phyloP scores from a whole-genome alignment of 148 eudicot species.

The Beta vulgaris region DNA sequence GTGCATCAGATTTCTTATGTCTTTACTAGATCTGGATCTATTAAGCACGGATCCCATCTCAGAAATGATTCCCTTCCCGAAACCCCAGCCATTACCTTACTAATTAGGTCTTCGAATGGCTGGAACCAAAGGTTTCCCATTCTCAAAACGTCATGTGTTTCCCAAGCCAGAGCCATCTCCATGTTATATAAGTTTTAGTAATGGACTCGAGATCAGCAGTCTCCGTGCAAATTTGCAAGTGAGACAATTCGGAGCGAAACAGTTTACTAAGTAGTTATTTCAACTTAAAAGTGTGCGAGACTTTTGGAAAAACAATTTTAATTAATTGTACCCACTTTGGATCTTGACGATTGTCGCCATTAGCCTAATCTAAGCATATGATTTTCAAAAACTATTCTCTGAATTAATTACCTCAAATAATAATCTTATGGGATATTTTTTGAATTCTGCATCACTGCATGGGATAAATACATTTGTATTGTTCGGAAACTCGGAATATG shows the following conservation, averaged over 20 bases:
- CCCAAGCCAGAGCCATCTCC: too few relatives aligned
- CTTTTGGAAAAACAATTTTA: background rate
- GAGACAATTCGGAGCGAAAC: background rate
- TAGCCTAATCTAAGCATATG: background rate
- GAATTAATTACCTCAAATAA: background rate
- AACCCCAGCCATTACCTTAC: too few relatives aligned
- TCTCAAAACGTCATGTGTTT: too few relatives aligned
- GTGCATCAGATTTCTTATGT: background rate
- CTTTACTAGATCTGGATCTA: too few relatives aligned
- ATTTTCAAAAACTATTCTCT: background rate
- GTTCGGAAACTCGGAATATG: background rate
- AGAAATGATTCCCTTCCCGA: too few relatives aligned
- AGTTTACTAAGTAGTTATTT: background rate
- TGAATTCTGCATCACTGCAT: background rate
- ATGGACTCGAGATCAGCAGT: constrained; percentile 9
- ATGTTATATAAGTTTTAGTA: too few relatives aligned
- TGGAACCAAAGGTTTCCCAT: too few relatives aligned
- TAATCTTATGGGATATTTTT: background rate
- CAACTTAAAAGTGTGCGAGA: background rate
- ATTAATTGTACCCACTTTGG: background rate
- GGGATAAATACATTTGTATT: background rate
- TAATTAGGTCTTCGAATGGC: too few relatives aligned
- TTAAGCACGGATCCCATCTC: too few relatives aligned
- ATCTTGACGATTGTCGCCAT: background rate
- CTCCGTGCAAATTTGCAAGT: background rate